Evolutionary conservation across 2,329 filamentous ascomycete genomes (phyloP), one percentile per base, ranked within the genome.

Genomic region (Colletotrichum sojae): DNA sequence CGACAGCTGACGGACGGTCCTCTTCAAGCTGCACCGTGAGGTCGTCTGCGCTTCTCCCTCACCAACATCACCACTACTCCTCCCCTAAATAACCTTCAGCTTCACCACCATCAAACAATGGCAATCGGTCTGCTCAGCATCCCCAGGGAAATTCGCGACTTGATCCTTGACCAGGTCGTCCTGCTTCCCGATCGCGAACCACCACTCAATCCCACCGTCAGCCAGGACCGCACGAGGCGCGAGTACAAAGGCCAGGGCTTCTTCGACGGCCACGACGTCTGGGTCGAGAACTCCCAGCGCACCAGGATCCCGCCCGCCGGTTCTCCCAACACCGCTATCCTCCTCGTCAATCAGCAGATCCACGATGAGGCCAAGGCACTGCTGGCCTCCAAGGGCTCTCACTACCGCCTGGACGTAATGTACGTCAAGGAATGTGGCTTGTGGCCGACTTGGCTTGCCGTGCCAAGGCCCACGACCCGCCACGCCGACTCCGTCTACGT

Each of bases 401-500:
- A 69, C 56, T 70, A 51, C 20, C 69, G 67, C 22, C 63, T 72
- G 49, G 71, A 72, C 49, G 59, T 72, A 27, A 72, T 72, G 71
- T 71, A 70, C 53, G 71, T 72, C 58, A 71, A 70, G 43, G 69
- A 71, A 25, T 72, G 71, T 65, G 71, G 71, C 65, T 59, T 72
- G 39, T 72, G 71, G 71, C 71, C 71, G 54, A 72, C 71, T 57
- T 72, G 71, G 71, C 69, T 71, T 45, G 67, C 69, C 49, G 65
- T 71, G 58, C 71, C 71, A 57, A 67, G 61, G 36, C 12, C 40
- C 40, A 52, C 62, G 45, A 62, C 69, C 51, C 64, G 59, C 43
- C 69, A 69, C 36, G 63, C 63, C 49, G 64, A 70, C 27, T 67
- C 52, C 36, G 51, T 72, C 45, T 60, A 69, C 58, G 65, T 65